Conservation (phyloP, 1,139 yeast genomes). For the Tardiomyces depauwii region DNA sequence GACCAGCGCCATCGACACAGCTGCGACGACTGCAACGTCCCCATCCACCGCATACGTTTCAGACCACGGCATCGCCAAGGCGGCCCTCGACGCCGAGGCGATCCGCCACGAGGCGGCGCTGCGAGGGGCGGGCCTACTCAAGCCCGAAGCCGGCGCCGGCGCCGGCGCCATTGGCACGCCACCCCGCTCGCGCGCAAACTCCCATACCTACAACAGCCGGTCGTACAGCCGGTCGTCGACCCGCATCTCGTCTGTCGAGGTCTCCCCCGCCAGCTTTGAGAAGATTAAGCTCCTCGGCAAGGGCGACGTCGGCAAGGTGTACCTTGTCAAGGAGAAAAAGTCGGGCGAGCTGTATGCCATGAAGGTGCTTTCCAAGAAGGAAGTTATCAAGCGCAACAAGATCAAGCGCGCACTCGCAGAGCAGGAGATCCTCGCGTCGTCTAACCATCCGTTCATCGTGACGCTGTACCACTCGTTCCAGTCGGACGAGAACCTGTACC, state of each 20-base stretch:
- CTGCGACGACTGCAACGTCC: too few relatives aligned
- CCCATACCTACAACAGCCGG: constrained; percentile 20
- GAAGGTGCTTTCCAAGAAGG: constrained; percentile 83
- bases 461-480: constrained; percentile 95
- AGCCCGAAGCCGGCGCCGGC: too few relatives aligned
- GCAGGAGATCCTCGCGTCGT: constrained; percentile 90
- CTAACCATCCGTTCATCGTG: constrained; percentile 95
- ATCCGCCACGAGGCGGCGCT: neutral
- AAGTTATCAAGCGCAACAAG: constrained; percentile 91
- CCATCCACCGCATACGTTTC: too few relatives aligned
- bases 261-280: constrained; percentile 78
- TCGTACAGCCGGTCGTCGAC: constrained; percentile 65
- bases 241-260: constrained; percentile 66
- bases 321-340: constrained; percentile 71
- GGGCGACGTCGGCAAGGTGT: constrained; percentile 98
- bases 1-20: neutral
- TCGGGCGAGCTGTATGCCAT: constrained; percentile 76
- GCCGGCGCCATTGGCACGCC: too few relatives aligned
- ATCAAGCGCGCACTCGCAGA: constrained; percentile 92
- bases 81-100: neutral
- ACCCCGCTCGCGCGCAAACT: too few relatives aligned
- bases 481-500: constrained; percentile 80
- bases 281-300: constrained; percentile 81
- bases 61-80: neutral
- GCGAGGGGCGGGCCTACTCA: too few relatives aligned